These are phyloP conservation scores for rapeseed (Brassica napus) DNA, from an alignment of 345 rosid species.

Conservation along the genomic window DNA sequence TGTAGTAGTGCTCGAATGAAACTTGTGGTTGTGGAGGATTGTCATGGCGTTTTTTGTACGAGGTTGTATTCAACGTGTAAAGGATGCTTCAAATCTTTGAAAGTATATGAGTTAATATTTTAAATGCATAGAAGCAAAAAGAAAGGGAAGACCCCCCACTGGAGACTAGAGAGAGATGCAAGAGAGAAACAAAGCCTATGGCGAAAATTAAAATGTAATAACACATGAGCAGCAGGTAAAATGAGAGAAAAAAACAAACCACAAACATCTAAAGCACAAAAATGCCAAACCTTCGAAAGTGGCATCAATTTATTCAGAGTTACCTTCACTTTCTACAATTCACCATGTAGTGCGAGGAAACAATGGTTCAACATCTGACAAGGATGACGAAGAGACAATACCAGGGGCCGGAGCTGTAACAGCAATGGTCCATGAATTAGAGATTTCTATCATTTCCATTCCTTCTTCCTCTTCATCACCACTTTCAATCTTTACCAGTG, in stretches of 20 bases:
- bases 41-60: not conserved
- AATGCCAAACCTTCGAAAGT: not conserved
- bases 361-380: not conserved
- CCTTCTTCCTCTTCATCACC: constrained; percentile 10
- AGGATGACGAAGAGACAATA: not conserved
- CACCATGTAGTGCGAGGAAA: not conserved
- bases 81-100: not conserved
- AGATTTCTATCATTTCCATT: not conserved
- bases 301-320: not conserved
- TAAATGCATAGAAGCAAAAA: not conserved
- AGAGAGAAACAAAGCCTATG: not conserved
- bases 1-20: not conserved
- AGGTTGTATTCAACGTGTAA: not conserved
- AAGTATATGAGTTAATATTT: not conserved
- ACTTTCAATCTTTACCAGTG: not conserved
- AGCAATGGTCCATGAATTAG: not conserved
- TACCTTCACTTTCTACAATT: not conserved
- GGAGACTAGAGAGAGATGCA: not conserved
- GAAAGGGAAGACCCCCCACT: not conserved
- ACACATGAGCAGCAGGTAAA: not conserved
- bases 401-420: not conserved
- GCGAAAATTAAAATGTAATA: not conserved
- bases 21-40: not conserved
- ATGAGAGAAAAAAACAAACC: not conserved
- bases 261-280: not conserved